Evolutionary conservation across 179 eudicot species (phyloP), one percentile per base, ranked within the genome.

Genomic region (Carnegiea gigantea): DNA sequence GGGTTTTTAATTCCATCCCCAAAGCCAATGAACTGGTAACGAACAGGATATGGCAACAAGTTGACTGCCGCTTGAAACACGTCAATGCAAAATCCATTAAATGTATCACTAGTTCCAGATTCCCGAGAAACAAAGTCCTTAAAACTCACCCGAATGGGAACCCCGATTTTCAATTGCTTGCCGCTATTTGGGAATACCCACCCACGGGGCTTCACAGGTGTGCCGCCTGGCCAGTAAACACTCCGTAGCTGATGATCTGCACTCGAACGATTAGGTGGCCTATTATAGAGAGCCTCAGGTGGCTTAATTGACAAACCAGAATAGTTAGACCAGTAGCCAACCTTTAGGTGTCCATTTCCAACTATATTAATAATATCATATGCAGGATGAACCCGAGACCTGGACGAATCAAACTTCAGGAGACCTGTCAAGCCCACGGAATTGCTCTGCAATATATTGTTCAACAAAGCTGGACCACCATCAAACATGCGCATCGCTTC

Each of bases 321-420:
- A 79, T 83, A 78, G 77, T 92, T 93, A 21, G 93, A 92, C 98
- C 98, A 93, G 83, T 92, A 93, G 28, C 98, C 98, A 36, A 93
- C 80, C 48, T 85, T 81, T 51, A 89, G 88, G 80, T 87, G 65
- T 20, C 92, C 93, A 14, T 88, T 92, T 70, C 98, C 98, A 51
- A 88, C 81, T 26, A 93, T 83, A 80, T 93, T 93, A 68, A 93
- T 70, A 51, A 93, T 85, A 65, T 93, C 98, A 78, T 85, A 93
- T 20, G 94, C 86, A 43, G 96, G 96, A 76, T 33, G 70, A 23
- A 88, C 33, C 36, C 91, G 86, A 77, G 85, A 84, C 82, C 88
- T 87, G 40, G 86, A 90, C 9, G 89, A 77, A 83, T 84, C 85
- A 78, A 91, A 93, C 87, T 82, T 86, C 46, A 92, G 64, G 14